Evolutionary conservation across 2,329 filamentous ascomycete genomes (phyloP).

Genomic region (Trichothecium roseum): DNA sequence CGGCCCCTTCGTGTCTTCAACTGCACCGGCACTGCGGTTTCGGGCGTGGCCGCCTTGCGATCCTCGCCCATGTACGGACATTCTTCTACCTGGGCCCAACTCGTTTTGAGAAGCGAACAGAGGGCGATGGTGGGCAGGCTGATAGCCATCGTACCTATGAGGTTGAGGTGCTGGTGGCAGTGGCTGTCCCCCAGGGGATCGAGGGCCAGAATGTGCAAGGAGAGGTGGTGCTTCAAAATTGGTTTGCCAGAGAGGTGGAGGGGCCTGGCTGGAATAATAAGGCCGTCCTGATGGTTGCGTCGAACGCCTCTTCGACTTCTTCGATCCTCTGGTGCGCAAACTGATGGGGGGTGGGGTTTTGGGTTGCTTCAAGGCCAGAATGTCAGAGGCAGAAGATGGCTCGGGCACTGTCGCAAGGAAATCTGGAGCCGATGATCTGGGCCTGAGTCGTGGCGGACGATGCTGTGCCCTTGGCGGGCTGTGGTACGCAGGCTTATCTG

Average conservation of each 20-base stretch:
- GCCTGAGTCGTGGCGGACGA: constrained; percentile 4
- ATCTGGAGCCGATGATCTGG: constrained; percentile 14
- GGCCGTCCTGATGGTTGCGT: constrained; percentile 1
- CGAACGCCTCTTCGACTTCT: constrained; percentile 3
- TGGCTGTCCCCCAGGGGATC: too few species aligned
- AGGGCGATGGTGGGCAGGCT: too few species aligned
- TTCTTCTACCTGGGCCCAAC: too few species aligned
- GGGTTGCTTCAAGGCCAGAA: constrained; percentile 6
- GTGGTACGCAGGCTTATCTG: too few species aligned
- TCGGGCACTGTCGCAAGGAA: constrained; percentile 10
- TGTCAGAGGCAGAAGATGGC: constrained; percentile 2
- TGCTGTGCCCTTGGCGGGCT: background rate
- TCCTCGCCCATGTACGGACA: constrained; percentile 8
- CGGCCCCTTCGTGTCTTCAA: constrained; percentile 18
- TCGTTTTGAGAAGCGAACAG: too few species aligned
- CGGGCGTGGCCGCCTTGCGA: constrained; percentile 4
- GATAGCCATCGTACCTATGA: too few species aligned
- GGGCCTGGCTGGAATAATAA: constrained; percentile 7
- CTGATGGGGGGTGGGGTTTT: constrained; percentile 30
- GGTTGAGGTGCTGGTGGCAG: too few species aligned
- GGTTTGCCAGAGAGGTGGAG: too few species aligned
- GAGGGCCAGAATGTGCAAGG: too few species aligned
- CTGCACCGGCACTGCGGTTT: constrained; percentile 4
- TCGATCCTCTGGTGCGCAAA: constrained; percentile 28
- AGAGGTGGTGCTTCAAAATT: too few species aligned